A percentile compares a stretch with the other conserved stretches of the same genome.
phyloP scores from a whole-genome alignment of 208 protist species.

The Endotrypanum monterogeii region DNA sequence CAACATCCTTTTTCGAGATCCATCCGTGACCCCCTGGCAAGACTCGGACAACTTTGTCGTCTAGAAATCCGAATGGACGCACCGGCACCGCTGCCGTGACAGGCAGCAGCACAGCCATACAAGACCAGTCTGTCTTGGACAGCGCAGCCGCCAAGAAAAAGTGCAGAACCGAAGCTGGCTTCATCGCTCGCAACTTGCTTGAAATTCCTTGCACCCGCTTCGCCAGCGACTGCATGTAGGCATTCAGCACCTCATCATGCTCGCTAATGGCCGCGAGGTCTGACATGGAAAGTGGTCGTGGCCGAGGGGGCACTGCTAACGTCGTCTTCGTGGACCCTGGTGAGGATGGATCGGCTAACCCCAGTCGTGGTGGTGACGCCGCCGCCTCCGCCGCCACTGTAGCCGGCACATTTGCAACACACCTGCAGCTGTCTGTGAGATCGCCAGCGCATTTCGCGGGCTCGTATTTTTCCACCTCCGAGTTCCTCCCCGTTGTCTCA shows the following conservation, averaged over 20 bases:
- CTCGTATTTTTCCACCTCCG: not conserved
- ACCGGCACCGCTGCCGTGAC: not conserved
- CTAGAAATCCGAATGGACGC: not conserved
- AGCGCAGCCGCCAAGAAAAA: not conserved
- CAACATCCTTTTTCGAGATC: constrained; percentile 20
- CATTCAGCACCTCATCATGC: constrained; percentile 41
- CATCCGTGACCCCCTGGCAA: constrained; percentile 1
- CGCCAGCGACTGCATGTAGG: constrained; percentile 26
- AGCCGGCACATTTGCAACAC: no score
- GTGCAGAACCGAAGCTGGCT: constrained; percentile 27
- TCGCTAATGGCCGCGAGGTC: constrained; percentile 37
- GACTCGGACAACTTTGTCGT: not conserved
- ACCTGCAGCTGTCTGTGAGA: no score
- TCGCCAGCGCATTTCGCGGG: no score
- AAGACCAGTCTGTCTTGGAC: not conserved
- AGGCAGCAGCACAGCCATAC: not conserved
- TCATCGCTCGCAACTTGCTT: constrained; percentile 40
- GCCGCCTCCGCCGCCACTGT: no score
- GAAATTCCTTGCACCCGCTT: constrained; percentile 27
- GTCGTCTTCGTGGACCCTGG: no score
- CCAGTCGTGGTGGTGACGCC: no score
- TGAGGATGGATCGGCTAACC: no score
- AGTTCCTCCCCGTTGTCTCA: not conserved
- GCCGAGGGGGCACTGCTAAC: no score
- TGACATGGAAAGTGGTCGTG: constrained; percentile 23